phyloP scores from a whole-genome alignment of 2,329 filamentous ascomycete species.

The Elsinoe batatas region DNA sequence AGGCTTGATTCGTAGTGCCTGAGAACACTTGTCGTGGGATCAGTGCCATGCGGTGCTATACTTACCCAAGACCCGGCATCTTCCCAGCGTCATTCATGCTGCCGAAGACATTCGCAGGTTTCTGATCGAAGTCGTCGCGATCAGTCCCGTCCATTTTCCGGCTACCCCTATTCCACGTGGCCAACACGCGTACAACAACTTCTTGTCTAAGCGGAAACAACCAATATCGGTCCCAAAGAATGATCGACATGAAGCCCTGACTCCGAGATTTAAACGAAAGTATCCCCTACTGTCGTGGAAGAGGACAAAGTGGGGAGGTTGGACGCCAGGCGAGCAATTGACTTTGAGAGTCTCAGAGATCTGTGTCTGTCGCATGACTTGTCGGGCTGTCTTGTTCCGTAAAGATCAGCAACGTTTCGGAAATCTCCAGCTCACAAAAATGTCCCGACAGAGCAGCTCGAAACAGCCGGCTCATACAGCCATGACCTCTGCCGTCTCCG shows the following conservation, averaged over 20 bases:
- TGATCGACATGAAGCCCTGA: conserved; percentile 5
- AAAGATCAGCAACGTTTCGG: conserved; percentile 8
- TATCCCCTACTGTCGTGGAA: not conserved
- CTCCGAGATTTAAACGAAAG: conserved; percentile 4
- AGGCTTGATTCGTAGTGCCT: not conserved
- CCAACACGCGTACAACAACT: not conserved
- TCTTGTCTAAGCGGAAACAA: not conserved
- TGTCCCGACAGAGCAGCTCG: conserved; percentile 11
- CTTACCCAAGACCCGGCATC: not conserved
- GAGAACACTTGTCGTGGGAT: not conserved
- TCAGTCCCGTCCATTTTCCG: not conserved
- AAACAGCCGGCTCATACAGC: conserved; percentile 10
- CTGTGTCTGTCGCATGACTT: conserved; percentile 2
- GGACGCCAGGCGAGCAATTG: conserved; percentile 4
- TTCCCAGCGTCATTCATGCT: not conserved
- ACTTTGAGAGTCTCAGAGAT: conserved; percentile 2
- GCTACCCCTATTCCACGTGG: not conserved
- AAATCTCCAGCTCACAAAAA: not conserved
- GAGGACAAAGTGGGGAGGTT: not conserved
- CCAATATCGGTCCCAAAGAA: not conserved
- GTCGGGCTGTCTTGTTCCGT: not conserved
- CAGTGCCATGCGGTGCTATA: not conserved
- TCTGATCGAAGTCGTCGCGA: not conserved
- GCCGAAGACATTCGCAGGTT: not conserved
- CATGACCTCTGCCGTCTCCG: not conserved